A percentile compares a stretch with the other conserved stretches of the same genome.
Conservation (phyloP, 805 yeast species). For the Scheffersomyces coipomensis region DNA sequence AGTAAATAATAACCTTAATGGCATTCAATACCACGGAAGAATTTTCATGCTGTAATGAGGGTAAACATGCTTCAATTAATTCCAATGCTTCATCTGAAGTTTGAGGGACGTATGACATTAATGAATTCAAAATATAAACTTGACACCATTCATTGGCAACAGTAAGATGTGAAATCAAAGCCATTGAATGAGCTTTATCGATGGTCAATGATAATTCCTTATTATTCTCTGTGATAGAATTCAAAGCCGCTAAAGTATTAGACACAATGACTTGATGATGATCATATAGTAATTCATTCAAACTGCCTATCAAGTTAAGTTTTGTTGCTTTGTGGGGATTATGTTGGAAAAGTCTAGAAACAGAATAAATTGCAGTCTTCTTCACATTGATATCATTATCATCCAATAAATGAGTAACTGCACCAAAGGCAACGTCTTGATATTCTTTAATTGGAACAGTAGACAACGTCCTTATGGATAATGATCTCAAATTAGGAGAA, state of each 20-base stretch:
- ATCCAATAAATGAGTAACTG: slow-evolving; percentile 31
- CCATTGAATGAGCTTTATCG: slow-evolving; percentile 43
- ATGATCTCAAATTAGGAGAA: slow-evolving; percentile 50
- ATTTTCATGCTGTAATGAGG: slow-evolving; percentile 77
- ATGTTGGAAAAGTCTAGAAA: slow-evolving; percentile 63
- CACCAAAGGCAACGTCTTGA: slow-evolving; percentile 42
- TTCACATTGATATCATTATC: slow-evolving; percentile 61
- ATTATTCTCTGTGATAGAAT: slow-evolving; percentile 59
- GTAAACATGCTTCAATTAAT: slow-evolving; percentile 62
- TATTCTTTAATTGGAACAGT: slow-evolving; percentile 57
- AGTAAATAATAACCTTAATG: slow-evolving; percentile 67
- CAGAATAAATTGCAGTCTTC: slow-evolving; percentile 66
- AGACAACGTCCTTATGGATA: slow-evolving; percentile 65
- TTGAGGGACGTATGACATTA: slow-evolving; percentile 72
- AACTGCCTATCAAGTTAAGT: slow-evolving; percentile 42
- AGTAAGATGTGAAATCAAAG: slow-evolving; percentile 32
- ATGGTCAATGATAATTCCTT: slow-evolving; percentile 51
- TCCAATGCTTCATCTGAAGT: slow-evolving; percentile 61
- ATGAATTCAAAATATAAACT: slow-evolving; percentile 59
- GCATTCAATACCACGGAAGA: slow-evolving; percentile 79
- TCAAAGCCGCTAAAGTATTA: slow-evolving; percentile 67
- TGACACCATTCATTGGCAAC: slow-evolving; percentile 70
- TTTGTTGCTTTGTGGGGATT: slow-evolving; percentile 46
- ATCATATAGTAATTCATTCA: slow-evolving; percentile 58
- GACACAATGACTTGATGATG: slow-evolving; percentile 60